Evolutionary conservation across 257 asterid species (phyloP).

Genomic region (Forsythia suspensa): DNA sequence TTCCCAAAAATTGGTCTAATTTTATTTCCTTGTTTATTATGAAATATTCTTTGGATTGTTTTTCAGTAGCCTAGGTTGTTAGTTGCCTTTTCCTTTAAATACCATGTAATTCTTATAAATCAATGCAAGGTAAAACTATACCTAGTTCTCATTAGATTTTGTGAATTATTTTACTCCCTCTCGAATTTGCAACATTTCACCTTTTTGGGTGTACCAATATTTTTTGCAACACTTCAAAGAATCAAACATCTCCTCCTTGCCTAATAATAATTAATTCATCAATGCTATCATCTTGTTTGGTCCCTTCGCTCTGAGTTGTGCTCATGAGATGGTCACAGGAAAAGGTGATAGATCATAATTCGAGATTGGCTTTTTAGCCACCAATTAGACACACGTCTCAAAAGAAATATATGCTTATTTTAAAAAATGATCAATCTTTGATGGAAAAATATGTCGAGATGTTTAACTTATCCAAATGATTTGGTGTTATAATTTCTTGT

Average conservation of each 20-base stretch:
- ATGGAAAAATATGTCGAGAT: background rate
- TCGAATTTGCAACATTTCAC: background rate
- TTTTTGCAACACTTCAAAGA: background rate
- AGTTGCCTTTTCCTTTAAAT: background rate
- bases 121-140: background rate
- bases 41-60: background rate
- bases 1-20: background rate
- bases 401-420: background rate
- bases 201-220: background rate
- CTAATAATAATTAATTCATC: background rate
- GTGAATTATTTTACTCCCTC: background rate
- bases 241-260: background rate
- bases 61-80: background rate
- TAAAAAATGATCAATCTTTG: background rate
- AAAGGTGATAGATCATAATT: background rate
- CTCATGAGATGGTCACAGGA: background rate
- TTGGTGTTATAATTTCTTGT: background rate
- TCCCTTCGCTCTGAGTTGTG: background rate
- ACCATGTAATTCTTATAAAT: background rate
- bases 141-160: background rate
- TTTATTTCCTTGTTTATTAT: background rate
- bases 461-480: background rate
- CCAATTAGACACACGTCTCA: background rate
- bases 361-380: background rate
- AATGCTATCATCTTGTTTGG: background rate